Conservation (phyloP, 2,329 filamentous ascomycete species). For the Beauveria sp. region DNA sequence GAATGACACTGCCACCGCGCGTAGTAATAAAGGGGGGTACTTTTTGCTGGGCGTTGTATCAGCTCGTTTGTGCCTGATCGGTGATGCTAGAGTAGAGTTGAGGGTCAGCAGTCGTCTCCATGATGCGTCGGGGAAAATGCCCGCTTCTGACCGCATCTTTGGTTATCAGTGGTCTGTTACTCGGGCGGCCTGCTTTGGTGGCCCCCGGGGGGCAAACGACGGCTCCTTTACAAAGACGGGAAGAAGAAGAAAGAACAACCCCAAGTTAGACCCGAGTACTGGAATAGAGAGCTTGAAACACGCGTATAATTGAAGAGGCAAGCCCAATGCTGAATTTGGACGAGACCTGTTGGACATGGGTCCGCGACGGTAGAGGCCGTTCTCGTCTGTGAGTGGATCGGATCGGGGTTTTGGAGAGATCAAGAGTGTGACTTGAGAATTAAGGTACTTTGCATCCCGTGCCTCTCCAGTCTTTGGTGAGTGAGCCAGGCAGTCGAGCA, state of each 20-base stretch:
- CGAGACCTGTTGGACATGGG: background rate
- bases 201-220: background rate
- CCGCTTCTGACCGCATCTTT: background rate
- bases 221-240: background rate
- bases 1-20: background rate
- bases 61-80: background rate
- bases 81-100: background rate
- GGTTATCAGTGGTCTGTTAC: background rate
- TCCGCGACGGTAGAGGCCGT: background rate
- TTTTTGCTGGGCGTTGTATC: background rate
- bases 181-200: background rate
- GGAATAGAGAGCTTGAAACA: background rate
- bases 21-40: background rate
- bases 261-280: background rate
- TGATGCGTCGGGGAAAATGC: background rate
- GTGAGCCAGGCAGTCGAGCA: too few species aligned
- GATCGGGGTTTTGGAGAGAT: background rate
- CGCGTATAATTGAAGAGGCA: background rate
- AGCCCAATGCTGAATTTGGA: background rate
- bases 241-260: background rate
- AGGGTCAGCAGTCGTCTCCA: background rate
- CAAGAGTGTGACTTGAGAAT: constrained; percentile 1
- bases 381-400: constrained; percentile 1
- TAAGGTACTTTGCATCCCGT: background rate
- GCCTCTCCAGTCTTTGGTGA: too few species aligned